These are phyloP conservation scores for Podospora pseudopauciseta DNA, from an alignment of 495 filamentous ascomycete genomes.

Conservation along the genomic window DNA sequence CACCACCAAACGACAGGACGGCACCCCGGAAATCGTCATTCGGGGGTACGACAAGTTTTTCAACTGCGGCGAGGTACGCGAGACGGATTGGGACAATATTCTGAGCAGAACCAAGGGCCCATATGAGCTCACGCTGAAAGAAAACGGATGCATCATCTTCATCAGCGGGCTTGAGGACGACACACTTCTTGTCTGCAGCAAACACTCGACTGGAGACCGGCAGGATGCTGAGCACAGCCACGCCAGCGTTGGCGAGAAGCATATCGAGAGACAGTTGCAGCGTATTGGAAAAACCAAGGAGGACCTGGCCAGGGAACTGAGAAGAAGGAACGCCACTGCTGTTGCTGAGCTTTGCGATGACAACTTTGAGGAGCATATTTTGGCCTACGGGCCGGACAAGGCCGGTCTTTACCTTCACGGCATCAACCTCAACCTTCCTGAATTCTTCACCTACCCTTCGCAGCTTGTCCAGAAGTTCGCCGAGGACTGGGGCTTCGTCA, in stretches of 20 bases:
- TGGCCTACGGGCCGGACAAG: conserved; percentile 79
- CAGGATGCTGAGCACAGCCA: conserved; percentile 69
- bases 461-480: conserved; percentile 81
- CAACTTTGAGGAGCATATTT: conserved; percentile 91
- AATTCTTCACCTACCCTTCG: conserved; percentile 80
- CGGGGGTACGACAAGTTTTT: conserved; percentile 99
- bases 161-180: conserved; percentile 86
- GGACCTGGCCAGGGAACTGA: conserved; percentile 71
- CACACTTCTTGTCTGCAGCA: conserved; percentile 89
- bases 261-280: conserved; percentile 76
- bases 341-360: conserved; percentile 98
- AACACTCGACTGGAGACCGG: conserved; percentile 86
- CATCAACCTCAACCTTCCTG: conserved; percentile 87
- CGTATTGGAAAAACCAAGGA: conserved; percentile 68
- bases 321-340: conserved; percentile 80
- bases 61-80: conserved; percentile 74
- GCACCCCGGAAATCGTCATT: conserved; percentile 69
- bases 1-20: conserved; percentile 61
- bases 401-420: conserved; percentile 94
- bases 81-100: conserved; percentile 80
- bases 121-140: conserved; percentile 94
- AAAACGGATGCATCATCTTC: conserved; percentile 99
- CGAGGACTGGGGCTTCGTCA: conserved; percentile 89
- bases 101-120: conserved; percentile 73
- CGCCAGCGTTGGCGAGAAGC: conserved; percentile 76